Evolutionary conservation across 169 alveolate genomes (phyloP).

Genomic region (Perkinsus marinus): DNA sequence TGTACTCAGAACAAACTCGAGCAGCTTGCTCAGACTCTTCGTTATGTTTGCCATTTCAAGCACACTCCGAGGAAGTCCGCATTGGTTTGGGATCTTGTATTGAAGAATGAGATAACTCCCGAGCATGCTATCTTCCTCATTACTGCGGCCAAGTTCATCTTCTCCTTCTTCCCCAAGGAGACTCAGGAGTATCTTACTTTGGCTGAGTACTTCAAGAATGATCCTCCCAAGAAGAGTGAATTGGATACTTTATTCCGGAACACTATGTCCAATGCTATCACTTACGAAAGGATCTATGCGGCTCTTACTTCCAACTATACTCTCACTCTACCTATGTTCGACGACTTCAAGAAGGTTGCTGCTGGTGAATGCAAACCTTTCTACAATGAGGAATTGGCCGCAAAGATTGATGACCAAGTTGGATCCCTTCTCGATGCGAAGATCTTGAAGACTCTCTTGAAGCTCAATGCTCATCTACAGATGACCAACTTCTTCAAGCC

Average conservation of each 20-base stretch:
- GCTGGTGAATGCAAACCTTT: neutral
- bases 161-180: neutral
- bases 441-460: neutral
- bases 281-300: neutral
- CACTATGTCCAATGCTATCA: conserved; percentile 9
- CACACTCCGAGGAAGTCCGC: neutral
- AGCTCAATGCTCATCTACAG: conserved; percentile 13
- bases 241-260: neutral
- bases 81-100: neutral
- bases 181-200: neutral
- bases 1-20: neutral
- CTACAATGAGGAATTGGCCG: neutral
- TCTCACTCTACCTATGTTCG: conserved; percentile 1
- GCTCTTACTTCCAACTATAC: neutral
- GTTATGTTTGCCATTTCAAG: conserved; percentile 1
- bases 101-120: neutral
- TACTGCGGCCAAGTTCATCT: neutral
- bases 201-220: neutral
- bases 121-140: neutral
- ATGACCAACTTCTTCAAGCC: conserved; percentile 20
- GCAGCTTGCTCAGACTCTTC: neutral
- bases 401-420: neutral
- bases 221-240: neutral
- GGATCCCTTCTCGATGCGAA: neutral
- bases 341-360: neutral